These are phyloP conservation scores for Curvularia verruculosa DNA, from an alignment of 2,329 filamentous ascomycete genomes.

Conservation along the genomic window DNA sequence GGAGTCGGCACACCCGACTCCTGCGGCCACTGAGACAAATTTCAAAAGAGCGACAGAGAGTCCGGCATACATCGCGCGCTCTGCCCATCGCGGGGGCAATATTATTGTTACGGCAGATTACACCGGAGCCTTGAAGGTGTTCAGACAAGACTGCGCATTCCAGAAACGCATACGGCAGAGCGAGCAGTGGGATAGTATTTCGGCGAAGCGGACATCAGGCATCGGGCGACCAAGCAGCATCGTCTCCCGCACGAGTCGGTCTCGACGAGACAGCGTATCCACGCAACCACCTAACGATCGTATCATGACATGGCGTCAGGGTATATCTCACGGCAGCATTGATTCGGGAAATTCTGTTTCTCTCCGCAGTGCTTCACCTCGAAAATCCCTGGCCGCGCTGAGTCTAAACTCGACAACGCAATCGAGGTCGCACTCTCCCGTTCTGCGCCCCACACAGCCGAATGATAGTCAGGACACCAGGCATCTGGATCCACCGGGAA, in stretches of 20 bases:
- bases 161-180: conserved; percentile 69
- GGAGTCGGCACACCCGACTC: conserved; percentile 43
- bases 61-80: conserved; percentile 77
- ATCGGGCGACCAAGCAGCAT: conserved; percentile 60
- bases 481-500: conserved; percentile 28
- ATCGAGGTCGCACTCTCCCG: conserved; percentile 23
- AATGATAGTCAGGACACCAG: conserved; percentile 22
- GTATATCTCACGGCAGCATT: conserved; percentile 61
- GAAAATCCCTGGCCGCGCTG: conserved; percentile 48
- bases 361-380: conserved; percentile 56
- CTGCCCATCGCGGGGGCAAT: conserved; percentile 78
- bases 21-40: conserved; percentile 42
- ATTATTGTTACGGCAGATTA: conserved; percentile 93
- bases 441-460: conserved; percentile 19
- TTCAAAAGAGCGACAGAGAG: conserved; percentile 64
- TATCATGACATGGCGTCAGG: conserved; percentile 87
- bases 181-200: conserved; percentile 76
- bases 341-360: conserved; percentile 45
- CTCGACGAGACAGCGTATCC: conserved; percentile 53
- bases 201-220: conserved; percentile 68
- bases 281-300: conserved; percentile 69
- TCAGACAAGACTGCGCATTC: conserved; percentile 91
- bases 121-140: conserved; percentile 88
- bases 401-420: conserved; percentile 23
- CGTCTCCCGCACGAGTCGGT: conserved; percentile 59